Evolutionary conservation across 192 early-diverging fungal genomes (phyloP).

Genomic region (Physocladia obscura): DNA sequence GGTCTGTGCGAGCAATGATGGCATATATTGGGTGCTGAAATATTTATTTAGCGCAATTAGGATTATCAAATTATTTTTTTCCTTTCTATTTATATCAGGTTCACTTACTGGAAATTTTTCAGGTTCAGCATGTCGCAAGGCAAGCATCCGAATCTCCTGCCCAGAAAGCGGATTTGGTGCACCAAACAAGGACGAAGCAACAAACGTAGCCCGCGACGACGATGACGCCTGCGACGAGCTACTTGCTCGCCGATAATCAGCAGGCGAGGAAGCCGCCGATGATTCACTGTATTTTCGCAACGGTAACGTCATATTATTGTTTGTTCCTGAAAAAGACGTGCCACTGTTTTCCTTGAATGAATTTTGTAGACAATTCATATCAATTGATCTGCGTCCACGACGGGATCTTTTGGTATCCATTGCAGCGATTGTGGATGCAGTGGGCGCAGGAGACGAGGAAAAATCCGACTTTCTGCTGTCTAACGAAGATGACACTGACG

Average conservation of each 20-base stretch:
- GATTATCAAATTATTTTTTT: too few species aligned
- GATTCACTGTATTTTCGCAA: neutral
- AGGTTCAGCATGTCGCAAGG: constrained; percentile 33
- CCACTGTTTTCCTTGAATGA: constrained; percentile 26
- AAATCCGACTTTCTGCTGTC: neutral
- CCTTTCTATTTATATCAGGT: too few species aligned
- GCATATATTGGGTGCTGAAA: constrained; percentile 33
- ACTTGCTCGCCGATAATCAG: neutral
- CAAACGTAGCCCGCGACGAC: constrained; percentile 6
- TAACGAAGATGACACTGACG: neutral
- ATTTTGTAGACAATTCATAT: constrained; percentile 22
- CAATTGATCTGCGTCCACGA: constrained; percentile 25
- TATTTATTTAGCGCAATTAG: neutral
- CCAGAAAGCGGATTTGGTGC: constrained; percentile 32
- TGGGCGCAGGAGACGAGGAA: too few species aligned
- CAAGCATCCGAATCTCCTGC: constrained; percentile 35
- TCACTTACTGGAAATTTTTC: constrained; percentile 23
- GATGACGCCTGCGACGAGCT: neutral
- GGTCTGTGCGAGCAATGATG: constrained; percentile 49
- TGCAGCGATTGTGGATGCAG: neutral
- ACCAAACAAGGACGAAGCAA: constrained; percentile 26
- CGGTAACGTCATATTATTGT: constrained; percentile 15
- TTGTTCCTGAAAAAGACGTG: constrained; percentile 20
- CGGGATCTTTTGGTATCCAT: constrained; percentile 1
- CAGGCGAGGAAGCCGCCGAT: neutral